Conservation (phyloP, 148 eudicot genomes). For the Nepenthes mirabilis region DNA sequence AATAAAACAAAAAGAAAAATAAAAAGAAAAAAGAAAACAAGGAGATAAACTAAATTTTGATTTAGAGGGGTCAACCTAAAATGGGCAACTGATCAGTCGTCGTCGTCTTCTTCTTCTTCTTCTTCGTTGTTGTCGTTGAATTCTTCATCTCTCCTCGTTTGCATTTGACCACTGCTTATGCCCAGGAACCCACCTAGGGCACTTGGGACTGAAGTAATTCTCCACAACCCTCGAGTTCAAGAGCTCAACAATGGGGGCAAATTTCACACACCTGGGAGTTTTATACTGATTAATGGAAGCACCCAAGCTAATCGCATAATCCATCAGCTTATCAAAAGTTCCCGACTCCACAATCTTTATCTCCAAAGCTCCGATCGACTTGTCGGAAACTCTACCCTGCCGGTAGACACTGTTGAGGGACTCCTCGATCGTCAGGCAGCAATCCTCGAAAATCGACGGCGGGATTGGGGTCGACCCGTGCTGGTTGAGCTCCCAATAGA, state of each 20-base stretch:
- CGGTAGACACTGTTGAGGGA: constrained; percentile 65
- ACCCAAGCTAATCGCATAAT: constrained; percentile 78
- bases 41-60: constrained; percentile 1
- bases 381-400: constrained; percentile 64
- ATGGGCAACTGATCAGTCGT: background rate
- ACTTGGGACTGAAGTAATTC: constrained; percentile 64
- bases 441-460: constrained; percentile 53
- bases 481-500: constrained; percentile 52
- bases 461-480: constrained; percentile 34
- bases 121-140: background rate
- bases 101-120: background rate
- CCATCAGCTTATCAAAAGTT: constrained; percentile 73
- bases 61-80: constrained; percentile 10
- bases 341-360: constrained; percentile 55
- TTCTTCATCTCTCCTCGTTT: constrained; percentile 21
- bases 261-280: constrained; percentile 87
- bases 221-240: constrained; percentile 56
- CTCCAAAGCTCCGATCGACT: constrained; percentile 68
- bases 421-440: constrained; percentile 61
- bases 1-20: no score
- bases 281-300: constrained; percentile 96
- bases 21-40: background rate
- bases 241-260: constrained; percentile 72
- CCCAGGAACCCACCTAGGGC: constrained; percentile 85
- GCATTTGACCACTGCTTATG: constrained; percentile 68